phyloP scores from a whole-genome alignment of 1,284 basidiomycete species.

The Tilletia caries region DNA sequence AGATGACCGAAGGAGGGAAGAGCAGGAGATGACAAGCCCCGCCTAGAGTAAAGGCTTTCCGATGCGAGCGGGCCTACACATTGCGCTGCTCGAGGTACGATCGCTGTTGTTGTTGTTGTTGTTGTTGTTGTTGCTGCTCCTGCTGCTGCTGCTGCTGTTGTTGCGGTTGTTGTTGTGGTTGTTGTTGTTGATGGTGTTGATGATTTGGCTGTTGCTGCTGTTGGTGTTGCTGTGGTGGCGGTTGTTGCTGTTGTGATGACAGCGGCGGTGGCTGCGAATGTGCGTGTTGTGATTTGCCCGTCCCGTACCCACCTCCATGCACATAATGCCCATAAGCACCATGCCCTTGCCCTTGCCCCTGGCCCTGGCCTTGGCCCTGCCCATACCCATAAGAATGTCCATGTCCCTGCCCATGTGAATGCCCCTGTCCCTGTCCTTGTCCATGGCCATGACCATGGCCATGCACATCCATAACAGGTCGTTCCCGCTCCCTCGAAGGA shows the following conservation, averaged over 20 bases:
- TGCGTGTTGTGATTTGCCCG: no score
- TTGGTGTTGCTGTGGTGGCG: no score
- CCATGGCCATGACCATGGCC: background rate
- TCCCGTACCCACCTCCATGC: no score
- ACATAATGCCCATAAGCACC: background rate
- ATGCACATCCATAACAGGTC: background rate
- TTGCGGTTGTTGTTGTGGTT: no score
- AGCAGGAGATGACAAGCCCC: no score
- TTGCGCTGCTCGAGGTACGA: conserved; percentile 5
- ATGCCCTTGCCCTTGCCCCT: background rate
- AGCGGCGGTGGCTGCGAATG: no score
- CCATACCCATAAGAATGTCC: background rate
- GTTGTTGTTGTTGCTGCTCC: no score
- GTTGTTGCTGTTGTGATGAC: no score
- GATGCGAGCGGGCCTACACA: background rate
- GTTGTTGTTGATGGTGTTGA: no score
- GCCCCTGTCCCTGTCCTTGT: background rate
- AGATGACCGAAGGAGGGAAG: no score
- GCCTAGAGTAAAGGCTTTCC: background rate
- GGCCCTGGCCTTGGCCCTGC: background rate
- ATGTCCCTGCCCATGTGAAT: background rate
- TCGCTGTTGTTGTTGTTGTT: background rate
- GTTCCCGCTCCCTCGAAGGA: background rate
- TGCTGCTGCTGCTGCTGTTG: no score
- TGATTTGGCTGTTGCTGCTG: no score